phyloP scores from a whole-genome alignment of 1,139 yeast genomes.

The Candida tunisiensis region DNA sequence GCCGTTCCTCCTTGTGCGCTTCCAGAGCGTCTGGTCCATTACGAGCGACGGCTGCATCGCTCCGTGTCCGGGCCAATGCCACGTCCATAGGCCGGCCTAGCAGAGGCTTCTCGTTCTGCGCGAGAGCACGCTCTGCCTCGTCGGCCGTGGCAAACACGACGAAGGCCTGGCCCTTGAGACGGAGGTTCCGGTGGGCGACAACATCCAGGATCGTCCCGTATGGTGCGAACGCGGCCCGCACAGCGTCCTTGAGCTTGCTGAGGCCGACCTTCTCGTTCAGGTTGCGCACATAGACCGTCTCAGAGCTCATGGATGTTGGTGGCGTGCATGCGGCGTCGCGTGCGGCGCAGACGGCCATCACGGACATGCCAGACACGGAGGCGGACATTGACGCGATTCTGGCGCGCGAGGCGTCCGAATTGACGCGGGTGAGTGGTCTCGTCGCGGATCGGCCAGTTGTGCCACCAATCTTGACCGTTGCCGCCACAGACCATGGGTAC shows the following conservation, averaged over 20 bases:
- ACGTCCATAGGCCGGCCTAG: slow-evolving; percentile 39
- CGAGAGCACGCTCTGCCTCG: slow-evolving; percentile 34
- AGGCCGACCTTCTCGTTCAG: slow-evolving; percentile 53
- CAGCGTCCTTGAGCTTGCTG: slow-evolving; percentile 29
- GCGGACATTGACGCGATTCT: slow-evolving; percentile 16
- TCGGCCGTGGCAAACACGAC: slow-evolving; percentile 35
- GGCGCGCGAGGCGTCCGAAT: slow-evolving; percentile 15
- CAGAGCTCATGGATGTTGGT: slow-evolving; percentile 1
- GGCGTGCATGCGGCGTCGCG: background rate
- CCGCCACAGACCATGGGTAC: background rate
- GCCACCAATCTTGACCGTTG: background rate
- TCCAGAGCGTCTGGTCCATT: slow-evolving; percentile 7
- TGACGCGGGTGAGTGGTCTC: no score
- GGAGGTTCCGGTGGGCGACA: slow-evolving; percentile 42
- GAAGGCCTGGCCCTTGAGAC: slow-evolving; percentile 77
- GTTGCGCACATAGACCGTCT: slow-evolving; percentile 41
- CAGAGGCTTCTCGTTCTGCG: slow-evolving; percentile 16
- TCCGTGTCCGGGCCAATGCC: slow-evolving; percentile 26
- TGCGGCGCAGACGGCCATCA: background rate
- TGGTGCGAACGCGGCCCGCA: slow-evolving; percentile 26
- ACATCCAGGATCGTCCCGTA: slow-evolving; percentile 38
- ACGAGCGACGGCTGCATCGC: slow-evolving; percentile 27
- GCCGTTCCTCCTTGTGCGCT: slow-evolving; percentile 4
- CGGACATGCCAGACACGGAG: background rate
- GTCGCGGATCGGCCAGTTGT: background rate